Evolutionary conservation across 768 basidiomycete species (phyloP).

Genomic region (Amyloporia xantha): DNA sequence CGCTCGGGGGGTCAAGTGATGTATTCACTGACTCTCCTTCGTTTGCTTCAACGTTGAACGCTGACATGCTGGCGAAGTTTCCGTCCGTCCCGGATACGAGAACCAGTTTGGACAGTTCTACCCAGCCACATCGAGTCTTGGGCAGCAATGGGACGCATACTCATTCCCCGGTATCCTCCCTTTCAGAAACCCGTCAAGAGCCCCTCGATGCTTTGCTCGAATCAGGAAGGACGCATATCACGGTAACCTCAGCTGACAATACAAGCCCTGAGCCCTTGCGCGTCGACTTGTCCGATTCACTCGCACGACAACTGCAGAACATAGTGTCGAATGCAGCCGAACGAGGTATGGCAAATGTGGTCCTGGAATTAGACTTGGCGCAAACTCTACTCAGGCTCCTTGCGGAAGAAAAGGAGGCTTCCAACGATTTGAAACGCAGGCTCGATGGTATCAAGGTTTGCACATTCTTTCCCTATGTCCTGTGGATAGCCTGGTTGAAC

Average conservation of each 20-base stretch:
- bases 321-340: constrained; percentile 53
- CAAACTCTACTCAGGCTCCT: constrained; percentile 63
- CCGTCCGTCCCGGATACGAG: not conserved
- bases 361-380: constrained; percentile 67
- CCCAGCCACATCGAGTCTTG: not conserved
- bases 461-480: constrained; percentile 8
- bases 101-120: not conserved
- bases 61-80: not conserved
- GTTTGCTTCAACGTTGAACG: not conserved
- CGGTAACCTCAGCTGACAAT: constrained; percentile 38
- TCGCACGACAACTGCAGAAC: constrained; percentile 52
- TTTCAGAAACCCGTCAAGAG: too few species aligned
- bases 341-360: constrained; percentile 52
- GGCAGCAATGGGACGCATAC: too few species aligned
- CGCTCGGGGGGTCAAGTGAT: not conserved
- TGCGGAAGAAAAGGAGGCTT: constrained; percentile 56
- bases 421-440: constrained; percentile 59
- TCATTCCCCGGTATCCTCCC: too few species aligned
- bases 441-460: constrained; percentile 85
- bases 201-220: not conserved
- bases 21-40: not conserved
- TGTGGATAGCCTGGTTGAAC: not conserved
- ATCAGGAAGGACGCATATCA: constrained; percentile 29
- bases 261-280: constrained; percentile 21
- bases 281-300: constrained; percentile 38